phyloP scores from a whole-genome alignment of 2,329 filamentous ascomycete species.

The Tetracladium maxilliforme region DNA sequence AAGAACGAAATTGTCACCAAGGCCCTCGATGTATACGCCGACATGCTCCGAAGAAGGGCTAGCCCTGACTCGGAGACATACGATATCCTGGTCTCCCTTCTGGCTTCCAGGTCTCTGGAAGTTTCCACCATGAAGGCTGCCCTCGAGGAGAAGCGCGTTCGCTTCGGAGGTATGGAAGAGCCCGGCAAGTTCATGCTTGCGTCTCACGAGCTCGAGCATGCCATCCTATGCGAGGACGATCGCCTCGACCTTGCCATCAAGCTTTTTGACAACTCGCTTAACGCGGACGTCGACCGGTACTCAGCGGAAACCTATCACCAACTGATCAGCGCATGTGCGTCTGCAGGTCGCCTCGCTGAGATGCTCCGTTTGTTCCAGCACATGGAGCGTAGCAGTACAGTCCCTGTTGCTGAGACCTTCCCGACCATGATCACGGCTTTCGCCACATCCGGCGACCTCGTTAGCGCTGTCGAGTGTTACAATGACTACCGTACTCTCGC shows the following conservation, averaged over 20 bases:
- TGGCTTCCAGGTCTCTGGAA: slow-evolving; percentile 70
- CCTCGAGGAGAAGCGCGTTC: slow-evolving; percentile 67
- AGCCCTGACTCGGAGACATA: slow-evolving; percentile 75
- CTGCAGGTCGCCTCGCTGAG: slow-evolving; percentile 64
- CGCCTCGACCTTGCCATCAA: slow-evolving; percentile 74
- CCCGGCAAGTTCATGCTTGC: slow-evolving; percentile 76
- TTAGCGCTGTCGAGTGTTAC: slow-evolving; percentile 86
- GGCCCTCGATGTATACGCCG: slow-evolving; percentile 85
- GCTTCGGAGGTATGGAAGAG: slow-evolving; percentile 77
- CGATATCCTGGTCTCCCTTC: slow-evolving; percentile 68
- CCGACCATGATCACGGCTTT: slow-evolving; percentile 93
- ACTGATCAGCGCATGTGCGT: slow-evolving; percentile 76
- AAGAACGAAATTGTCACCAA: slow-evolving; percentile 79
- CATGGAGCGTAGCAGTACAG: slow-evolving; percentile 67
- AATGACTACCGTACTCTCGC: slow-evolving; percentile 85
- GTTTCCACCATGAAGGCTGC: slow-evolving; percentile 56
- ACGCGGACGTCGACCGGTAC: slow-evolving; percentile 47
- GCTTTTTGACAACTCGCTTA: slow-evolving; percentile 65
- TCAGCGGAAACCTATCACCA: slow-evolving; percentile 73
- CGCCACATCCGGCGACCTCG: slow-evolving; percentile 63
- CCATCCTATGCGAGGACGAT: slow-evolving; percentile 76
- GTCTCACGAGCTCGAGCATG: slow-evolving; percentile 76
- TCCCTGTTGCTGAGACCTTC: slow-evolving; percentile 70
- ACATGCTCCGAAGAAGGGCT: slow-evolving; percentile 83
- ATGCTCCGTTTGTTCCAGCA: slow-evolving; percentile 88